phyloP scores from a whole-genome alignment of 495 filamentous ascomycete species.

The Aspergillus sclerotiicarbonarius region DNA sequence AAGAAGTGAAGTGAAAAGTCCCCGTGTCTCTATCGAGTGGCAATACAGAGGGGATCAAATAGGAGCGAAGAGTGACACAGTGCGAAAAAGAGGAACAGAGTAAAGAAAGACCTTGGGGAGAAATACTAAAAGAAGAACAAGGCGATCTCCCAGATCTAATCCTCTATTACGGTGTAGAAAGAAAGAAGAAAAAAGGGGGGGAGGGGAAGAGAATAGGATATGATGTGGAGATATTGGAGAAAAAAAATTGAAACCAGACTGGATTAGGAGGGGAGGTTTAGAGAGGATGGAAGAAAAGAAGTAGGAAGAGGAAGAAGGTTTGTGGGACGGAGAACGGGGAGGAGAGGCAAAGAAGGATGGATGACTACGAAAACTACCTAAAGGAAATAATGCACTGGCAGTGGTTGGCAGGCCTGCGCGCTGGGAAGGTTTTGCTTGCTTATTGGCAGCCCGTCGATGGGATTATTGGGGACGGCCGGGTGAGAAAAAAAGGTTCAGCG shows the following conservation, averaged over 20 bases:
- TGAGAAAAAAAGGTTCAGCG: slow-evolving; percentile 1
- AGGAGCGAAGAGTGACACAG: slow-evolving; percentile 11
- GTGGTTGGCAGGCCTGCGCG: slow-evolving; percentile 2
- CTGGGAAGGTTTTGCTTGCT: slow-evolving; percentile 12
- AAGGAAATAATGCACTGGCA: slow-evolving; percentile 8
- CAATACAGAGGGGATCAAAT: slow-evolving; percentile 17
- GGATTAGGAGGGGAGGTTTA: slow-evolving; percentile 23
- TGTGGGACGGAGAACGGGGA: slow-evolving; percentile 26
- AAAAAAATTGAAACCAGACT: slow-evolving; percentile 23
- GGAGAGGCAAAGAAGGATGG: slow-evolving; percentile 31
- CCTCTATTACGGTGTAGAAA: slow-evolving; percentile 31
- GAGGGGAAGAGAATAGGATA: slow-evolving; percentile 37
- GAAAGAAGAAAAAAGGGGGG: slow-evolving; percentile 30
- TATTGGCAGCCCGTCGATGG: slow-evolving; percentile 16
- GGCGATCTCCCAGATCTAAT: slow-evolving; percentile 30
- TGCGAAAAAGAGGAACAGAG: slow-evolving; percentile 9
- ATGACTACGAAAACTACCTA: slow-evolving; percentile 29
- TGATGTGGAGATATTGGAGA: slow-evolving; percentile 41
- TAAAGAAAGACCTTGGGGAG: slow-evolving; percentile 17
- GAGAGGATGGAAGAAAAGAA: slow-evolving; percentile 30
- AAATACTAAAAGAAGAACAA: slow-evolving; percentile 21
- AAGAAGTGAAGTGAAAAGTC: slow-evolving; percentile 16
- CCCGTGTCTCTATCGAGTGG: slow-evolving; percentile 19
- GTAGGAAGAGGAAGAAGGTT: slow-evolving; percentile 31
- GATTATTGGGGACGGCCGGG: background rate